Conservation (phyloP, 768 basidiomycete species). For the Hebeloma cylindrosporum region DNA sequence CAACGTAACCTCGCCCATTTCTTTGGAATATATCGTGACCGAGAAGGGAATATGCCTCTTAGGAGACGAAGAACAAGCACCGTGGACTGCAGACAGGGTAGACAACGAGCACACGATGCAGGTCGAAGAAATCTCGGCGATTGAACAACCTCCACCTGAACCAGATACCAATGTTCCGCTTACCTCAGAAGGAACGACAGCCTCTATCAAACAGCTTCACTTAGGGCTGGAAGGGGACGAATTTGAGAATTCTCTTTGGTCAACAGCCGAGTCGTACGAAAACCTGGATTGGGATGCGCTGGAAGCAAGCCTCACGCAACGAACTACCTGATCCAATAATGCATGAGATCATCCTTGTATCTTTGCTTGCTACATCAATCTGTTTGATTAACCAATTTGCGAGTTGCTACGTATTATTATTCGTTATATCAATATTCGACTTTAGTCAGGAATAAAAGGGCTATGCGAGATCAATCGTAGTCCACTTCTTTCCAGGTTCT, state of each 20-base stretch:
- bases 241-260: slow-evolving; percentile 43
- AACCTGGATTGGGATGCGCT: slow-evolving; percentile 33
- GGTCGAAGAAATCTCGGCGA: no score
- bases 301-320: slow-evolving; percentile 26
- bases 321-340: slow-evolving; percentile 1
- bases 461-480: no score
- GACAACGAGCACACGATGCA: slow-evolving; percentile 8
- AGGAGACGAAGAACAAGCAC: slow-evolving; percentile 9
- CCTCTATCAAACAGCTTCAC: not conserved
- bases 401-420: no score
- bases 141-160: no score
- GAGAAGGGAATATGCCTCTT: slow-evolving; percentile 49
- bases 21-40: slow-evolving; percentile 77
- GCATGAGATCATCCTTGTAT: not conserved
- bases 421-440: no score
- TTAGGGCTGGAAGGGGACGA: slow-evolving; percentile 22
- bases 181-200: not conserved
- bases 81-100: slow-evolving; percentile 2
- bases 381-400: no score
- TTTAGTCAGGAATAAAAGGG: no score
- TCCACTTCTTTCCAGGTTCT: no score
- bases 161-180: no score
- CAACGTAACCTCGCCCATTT: slow-evolving; percentile 52
- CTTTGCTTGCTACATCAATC: not conserved
- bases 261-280: slow-evolving; percentile 40